Base-by-base conservation (phyloP, 176 grass and related monocot genomes). In the Carex parvula region DNA sequence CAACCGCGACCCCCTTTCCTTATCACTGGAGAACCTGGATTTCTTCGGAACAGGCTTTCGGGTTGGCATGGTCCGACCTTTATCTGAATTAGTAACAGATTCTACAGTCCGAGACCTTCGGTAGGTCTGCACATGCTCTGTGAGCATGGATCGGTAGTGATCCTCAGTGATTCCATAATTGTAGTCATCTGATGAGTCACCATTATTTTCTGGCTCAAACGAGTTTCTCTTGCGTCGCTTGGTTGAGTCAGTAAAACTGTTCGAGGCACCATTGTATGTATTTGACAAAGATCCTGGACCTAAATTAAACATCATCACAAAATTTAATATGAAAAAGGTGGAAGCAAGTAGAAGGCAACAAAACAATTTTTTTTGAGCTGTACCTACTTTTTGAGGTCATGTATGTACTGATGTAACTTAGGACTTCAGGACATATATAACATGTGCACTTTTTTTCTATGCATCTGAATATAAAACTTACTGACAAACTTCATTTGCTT, bases 81-180 rank as follows among this genome's bases (percentile, higher is more conserved):
- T 78, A 89, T 89, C 86, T 58, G 86, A 90, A 77, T 88, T 79
- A 85, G 88, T 88, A 72, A 68, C 59, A 83, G 84, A 84, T 3
- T 94, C 94, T 55, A 83, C 90, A 81, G 84, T 62, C 79, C 84
- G 92, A 54, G 89, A 79, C 64, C 86, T 88, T 75, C 79, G 85
- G 78, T 94, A 94, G 84, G 90, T 96, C 53, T 92, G 93, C 57
- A 96, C 90, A 82, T 99, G 97, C 60, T 96, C 91, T 32, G 86
- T 94, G 12, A 99, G 87, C 97, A 99, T 99, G 79, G 93, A 86
- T 58, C 88, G 91, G 85, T 99, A 99, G 10, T 94, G 85, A 79
- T 99, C 91, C 88, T 99, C 93, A 0, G 91, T 90, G 85, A 99
- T 89, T 83, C 85, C 85, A 42, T 90, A 86, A 70, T 84, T 86